Base-by-base conservation (phyloP, 2,329 filamentous ascomycete genomes). In the Magnaporthiopsis incrustans region DNA sequence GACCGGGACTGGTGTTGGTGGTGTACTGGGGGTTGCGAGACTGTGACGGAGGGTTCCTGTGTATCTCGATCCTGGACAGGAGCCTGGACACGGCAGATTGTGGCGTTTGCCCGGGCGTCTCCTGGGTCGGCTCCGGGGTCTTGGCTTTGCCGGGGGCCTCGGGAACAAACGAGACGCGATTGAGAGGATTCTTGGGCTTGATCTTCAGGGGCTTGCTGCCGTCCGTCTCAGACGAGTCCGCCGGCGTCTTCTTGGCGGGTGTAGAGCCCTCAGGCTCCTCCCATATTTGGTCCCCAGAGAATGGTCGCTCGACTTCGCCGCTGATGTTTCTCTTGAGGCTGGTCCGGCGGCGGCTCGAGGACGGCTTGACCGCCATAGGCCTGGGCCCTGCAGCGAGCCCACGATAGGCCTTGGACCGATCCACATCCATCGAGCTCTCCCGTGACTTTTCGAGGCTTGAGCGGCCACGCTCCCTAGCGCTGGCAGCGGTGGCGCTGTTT, bases 21-120 rank as follows among this genome's bases (percentile, higher is more conserved):
- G 85, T 92, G 76, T 97, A 97, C 25, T 81, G 82, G 6, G 92
- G 87, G 71, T 96, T 91, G 65, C 89, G 86, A 59, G 92, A 93
- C 72, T 95, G 92, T 26, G 86, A 87, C 0, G 92, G 91, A 25
- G 91, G 87, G 70, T 97, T 96, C 70, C 85, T 89, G 74, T 96
- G 85, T 65, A 96, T 95, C 73, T 97, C 74, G 64, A 79, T 75
- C 71, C 72, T 70, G 71, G 74, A 72, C 67, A 74, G 71, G 76
- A 78, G 73, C 76, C 83, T 71, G 72, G 69, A 66, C 3, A 67
- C 57, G 6, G 33, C 62, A 22, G 44, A 53, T 25, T 53, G 44
- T 25, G 44, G 18, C 12, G 44, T 22, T 53, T 53, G 44, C 22
- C n/a, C 44, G n/a, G 44, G 22, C 10, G 44, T 25, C 22, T 22